Percentiles rank a stretch among this genome's conserved stretches.
Conservation (phyloP, 176 grass and related monocot species). For the Raddia guianensis region DNA sequence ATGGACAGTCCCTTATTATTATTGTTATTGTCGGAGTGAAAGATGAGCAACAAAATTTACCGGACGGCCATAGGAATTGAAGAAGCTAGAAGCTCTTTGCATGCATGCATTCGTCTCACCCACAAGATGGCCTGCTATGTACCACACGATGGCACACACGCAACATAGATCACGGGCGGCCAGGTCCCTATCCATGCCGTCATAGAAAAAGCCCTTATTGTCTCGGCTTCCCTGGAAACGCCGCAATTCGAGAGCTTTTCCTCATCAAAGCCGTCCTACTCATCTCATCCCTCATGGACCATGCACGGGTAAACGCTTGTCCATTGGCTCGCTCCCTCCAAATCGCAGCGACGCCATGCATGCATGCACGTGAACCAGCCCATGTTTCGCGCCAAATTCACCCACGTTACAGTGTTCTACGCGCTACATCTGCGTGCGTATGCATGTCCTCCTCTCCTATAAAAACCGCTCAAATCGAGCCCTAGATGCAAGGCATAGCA, state of each 20-base stretch:
- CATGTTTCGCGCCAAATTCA: constrained; percentile 30
- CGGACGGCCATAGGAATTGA: too few species aligned
- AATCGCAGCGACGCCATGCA: constrained; percentile 14
- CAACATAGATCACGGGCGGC: too few species aligned
- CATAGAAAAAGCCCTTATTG: constrained; percentile 17
- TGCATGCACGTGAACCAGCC: constrained; percentile 33
- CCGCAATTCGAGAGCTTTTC: constrained; percentile 12
- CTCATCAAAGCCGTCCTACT: constrained; percentile 26
- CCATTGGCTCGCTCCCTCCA: constrained; percentile 14
- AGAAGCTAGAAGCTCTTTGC: neutral
- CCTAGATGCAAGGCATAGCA: neutral
- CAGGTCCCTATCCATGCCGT: neutral
- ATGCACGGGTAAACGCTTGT: constrained; percentile 41
- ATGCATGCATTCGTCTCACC: neutral
- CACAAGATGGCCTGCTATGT: neutral
- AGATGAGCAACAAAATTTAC: too few species aligned
- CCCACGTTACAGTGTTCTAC: neutral
- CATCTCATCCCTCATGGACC: constrained; percentile 2
- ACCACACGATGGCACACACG: neutral
- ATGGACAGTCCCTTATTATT: too few species aligned
- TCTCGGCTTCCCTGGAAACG: constrained; percentile 13
- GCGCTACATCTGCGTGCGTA: neutral
- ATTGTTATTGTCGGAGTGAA: too few species aligned
- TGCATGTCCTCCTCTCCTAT: neutral
- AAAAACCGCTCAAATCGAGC: neutral